These are phyloP conservation scores for Escallonia herrerae DNA, from an alignment of 129 eudicot genomes.

Conservation along the genomic window DNA sequence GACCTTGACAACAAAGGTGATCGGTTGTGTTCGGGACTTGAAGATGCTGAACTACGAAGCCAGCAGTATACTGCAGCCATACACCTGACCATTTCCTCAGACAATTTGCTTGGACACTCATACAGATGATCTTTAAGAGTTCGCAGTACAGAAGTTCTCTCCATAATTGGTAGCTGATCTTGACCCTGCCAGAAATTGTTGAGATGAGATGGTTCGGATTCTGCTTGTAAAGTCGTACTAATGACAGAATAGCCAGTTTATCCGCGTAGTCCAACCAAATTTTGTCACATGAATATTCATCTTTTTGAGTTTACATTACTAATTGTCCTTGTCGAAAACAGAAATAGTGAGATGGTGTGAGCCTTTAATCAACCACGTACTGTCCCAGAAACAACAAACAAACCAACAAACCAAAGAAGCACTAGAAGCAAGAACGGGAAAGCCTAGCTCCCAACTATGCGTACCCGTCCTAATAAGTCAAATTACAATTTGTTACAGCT, in stretches of 20 bases:
- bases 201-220: constrained; percentile 6
- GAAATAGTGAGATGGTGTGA: too few relatives aligned
- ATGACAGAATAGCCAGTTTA: neutral
- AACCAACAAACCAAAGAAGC: too few relatives aligned
- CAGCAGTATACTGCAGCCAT: constrained; percentile 94
- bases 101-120: constrained; percentile 75
- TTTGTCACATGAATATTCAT: too few relatives aligned
- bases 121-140: constrained; percentile 81
- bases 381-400: too few relatives aligned
- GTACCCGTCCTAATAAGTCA: too few relatives aligned
- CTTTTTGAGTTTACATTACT: too few relatives aligned
- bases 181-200: constrained; percentile 20
- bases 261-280: too few relatives aligned
- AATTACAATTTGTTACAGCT: too few relatives aligned
- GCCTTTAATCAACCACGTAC: too few relatives aligned
- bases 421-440: too few relatives aligned
- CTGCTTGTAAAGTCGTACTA: neutral
- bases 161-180: constrained; percentile 18
- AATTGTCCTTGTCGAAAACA: too few relatives aligned
- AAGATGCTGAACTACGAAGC: constrained; percentile 48
- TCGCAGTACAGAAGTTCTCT: constrained; percentile 27
- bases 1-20: constrained; percentile 36
- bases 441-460: too few relatives aligned
- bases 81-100: constrained; percentile 84
- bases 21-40: constrained; percentile 30